Conservation (phyloP, 2,329 filamentous ascomycete genomes). For the Epichloe sp. region DNA sequence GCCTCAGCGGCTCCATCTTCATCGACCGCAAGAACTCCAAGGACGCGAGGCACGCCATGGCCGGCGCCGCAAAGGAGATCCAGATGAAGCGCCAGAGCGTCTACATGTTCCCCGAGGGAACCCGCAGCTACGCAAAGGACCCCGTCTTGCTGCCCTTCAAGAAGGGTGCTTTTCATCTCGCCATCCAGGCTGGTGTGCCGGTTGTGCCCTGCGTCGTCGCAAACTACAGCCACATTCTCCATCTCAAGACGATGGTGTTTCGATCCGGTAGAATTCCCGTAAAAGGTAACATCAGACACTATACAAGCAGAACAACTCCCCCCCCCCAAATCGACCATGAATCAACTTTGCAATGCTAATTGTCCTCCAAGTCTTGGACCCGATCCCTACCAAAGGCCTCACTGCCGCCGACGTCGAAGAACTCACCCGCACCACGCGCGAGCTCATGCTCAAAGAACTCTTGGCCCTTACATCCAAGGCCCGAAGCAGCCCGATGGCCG, state of each 20-base stretch:
- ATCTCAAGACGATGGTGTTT: conserved; percentile 51
- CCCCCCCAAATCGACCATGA: too few species aligned
- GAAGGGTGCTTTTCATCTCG: conserved; percentile 95
- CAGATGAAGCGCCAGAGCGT: conserved; percentile 57
- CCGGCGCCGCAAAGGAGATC: conserved; percentile 72
- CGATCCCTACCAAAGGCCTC: conserved; percentile 63
- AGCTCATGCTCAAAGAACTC: conserved; percentile 62
- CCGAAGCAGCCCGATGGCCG: conserved; percentile 25
- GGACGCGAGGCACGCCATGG: conserved; percentile 75
- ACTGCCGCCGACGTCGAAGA: conserved; percentile 66
- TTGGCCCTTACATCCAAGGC: conserved; percentile 38
- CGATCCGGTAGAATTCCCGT: conserved; percentile 58
- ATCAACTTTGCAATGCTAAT: too few species aligned
- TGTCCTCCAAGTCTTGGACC: conserved; percentile 51
- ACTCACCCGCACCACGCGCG: conserved; percentile 52
- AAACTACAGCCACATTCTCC: conserved; percentile 65
- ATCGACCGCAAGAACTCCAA: conserved; percentile 81
- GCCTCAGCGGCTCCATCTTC: conserved; percentile 78
- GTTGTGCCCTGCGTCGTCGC: conserved; percentile 76
- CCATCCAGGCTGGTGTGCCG: conserved; percentile 84
- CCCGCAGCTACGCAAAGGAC: conserved; percentile 73
- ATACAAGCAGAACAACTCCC: too few species aligned
- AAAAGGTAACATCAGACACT: conserved; percentile 44
- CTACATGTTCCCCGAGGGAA: conserved; percentile 86
- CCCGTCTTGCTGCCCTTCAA: conserved; percentile 88